Percentiles rank a stretch among this genome's conserved stretches.
Conservation (phyloP, 768 basidiomycete species). For the Suillus lakei region DNA sequence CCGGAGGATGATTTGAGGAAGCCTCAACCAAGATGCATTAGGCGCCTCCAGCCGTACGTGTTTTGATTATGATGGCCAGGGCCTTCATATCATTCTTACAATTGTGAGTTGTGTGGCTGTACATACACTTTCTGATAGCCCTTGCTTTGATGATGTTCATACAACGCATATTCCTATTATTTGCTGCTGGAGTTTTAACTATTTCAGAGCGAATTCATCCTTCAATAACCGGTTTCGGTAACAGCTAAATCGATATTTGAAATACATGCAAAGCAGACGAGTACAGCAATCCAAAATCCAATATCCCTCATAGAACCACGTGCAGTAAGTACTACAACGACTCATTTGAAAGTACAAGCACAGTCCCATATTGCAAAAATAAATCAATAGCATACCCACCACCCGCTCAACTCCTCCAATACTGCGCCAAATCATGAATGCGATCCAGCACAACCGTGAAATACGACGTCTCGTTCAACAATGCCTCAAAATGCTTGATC, state of each 20-base stretch:
- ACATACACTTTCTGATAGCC: background rate
- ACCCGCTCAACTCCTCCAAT: constrained; percentile 70
- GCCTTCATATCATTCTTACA: background rate
- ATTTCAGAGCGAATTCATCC: no score
- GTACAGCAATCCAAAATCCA: background rate
- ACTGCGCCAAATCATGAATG: constrained; percentile 91
- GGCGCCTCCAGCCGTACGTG: constrained; percentile 14
- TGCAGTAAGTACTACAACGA: background rate
- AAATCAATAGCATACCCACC: background rate
- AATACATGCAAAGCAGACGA: no score
- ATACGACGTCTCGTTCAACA: constrained; percentile 94
- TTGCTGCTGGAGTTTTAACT: no score
- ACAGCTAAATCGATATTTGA: no score
- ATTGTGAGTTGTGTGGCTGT: background rate
- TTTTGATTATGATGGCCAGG: background rate
- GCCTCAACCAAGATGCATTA: constrained; percentile 27
- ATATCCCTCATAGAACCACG: background rate
- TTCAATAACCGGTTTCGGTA: no score
- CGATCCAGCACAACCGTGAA: constrained; percentile 91
- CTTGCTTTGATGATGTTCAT: background rate
- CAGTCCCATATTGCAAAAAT: no score
- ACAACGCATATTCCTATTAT: background rate
- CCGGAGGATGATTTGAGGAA: constrained; percentile 28
- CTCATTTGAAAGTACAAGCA: no score
- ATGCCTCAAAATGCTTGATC: constrained; percentile 92